A percentile compares a stretch with the other conserved stretches of the same genome.
phyloP scores from a whole-genome alignment of 164 flowering plant genomes.

The Saururus chinensis region DNA sequence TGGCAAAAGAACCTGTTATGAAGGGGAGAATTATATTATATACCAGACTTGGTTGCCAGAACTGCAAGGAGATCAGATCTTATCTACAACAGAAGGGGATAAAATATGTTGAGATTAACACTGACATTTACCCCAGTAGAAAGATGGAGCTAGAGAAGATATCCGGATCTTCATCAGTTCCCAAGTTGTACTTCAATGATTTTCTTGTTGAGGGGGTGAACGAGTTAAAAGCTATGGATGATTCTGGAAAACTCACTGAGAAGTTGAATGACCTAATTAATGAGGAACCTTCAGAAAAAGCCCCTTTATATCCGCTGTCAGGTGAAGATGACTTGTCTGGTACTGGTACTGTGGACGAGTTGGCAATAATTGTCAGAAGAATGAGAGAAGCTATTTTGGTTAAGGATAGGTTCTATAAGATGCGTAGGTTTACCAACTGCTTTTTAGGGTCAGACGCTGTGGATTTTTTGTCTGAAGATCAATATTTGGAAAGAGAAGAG shows the following conservation, averaged over 20 bases:
- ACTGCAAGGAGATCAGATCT: conserved; percentile 42
- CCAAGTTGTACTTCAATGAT: conserved; percentile 69
- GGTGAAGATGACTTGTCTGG: conserved; percentile 79
- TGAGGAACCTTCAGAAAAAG: conserved; percentile 48
- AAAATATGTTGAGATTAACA: conserved; percentile 66
- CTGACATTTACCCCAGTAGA: conserved; percentile 73
- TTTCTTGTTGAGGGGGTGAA: conserved; percentile 48
- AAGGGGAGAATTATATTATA: conserved; percentile 68
- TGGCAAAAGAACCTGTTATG: conserved; percentile 24
- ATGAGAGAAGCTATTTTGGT: conserved; percentile 53
- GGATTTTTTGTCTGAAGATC: conserved; percentile 73
- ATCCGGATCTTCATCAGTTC: conserved; percentile 61
- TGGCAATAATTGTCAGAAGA: conserved; percentile 51
- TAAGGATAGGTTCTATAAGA: conserved; percentile 66
- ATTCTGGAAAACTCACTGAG: conserved; percentile 54
- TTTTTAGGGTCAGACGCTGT: conserved; percentile 81
- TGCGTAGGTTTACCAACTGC: conserved; percentile 67
- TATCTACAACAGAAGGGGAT: conserved; percentile 48
- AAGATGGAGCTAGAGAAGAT: conserved; percentile 60
- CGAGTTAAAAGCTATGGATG: conserved; percentile 54
- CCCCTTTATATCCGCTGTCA: conserved; percentile 79
- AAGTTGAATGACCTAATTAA: conserved; percentile 45
- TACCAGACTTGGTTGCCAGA: conserved; percentile 62
- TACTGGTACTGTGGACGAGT: conserved; percentile 62
- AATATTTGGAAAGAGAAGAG: conserved; percentile 72